phyloP scores from a whole-genome alignment of 2,329 filamentous ascomycete genomes.

The Cercospora berteroae region DNA sequence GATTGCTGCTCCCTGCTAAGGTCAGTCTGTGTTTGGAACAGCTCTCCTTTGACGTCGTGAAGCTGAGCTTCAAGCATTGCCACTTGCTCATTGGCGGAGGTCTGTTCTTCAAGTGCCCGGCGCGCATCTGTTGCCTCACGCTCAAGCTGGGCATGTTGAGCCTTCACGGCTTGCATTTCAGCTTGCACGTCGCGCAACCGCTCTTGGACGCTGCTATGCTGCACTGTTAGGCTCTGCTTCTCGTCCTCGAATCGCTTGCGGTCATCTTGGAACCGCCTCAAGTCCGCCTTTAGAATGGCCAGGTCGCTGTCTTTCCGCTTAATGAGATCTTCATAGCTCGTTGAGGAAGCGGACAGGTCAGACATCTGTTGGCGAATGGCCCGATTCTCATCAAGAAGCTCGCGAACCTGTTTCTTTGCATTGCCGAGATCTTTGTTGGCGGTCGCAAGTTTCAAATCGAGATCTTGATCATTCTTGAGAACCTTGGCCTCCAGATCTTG shows the following conservation, averaged over 20 bases:
- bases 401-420: conserved; percentile 70
- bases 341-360: conserved; percentile 85
- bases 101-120: conserved; percentile 77
- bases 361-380: conserved; percentile 81
- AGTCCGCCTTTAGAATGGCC: conserved; percentile 76
- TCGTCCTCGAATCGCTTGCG: conserved; percentile 76
- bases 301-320: conserved; percentile 93
- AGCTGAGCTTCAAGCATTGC: conserved; percentile 84
- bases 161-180: conserved; percentile 80
- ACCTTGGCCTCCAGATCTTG: conserved; percentile 83
- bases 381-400: conserved; percentile 75
- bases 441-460: conserved; percentile 77
- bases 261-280: conserved; percentile 79
- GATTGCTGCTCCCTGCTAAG: conserved; percentile 90
- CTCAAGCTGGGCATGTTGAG: conserved; percentile 78
- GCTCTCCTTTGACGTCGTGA: conserved; percentile 77
- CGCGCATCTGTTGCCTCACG: conserved; percentile 88
- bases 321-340: conserved; percentile 91
- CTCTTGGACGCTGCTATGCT: conserved; percentile 75
- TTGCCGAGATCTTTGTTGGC: conserved; percentile 77
- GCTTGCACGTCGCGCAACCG: conserved; percentile 82
- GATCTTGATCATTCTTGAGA: conserved; percentile 80
- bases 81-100: conserved; percentile 87
- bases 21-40: conserved; percentile 82
- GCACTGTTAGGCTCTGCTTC: conserved; percentile 65